These are phyloP conservation scores for Craterostigma plantagineum DNA, from an alignment of 257 asterid species.

Conservation along the genomic window DNA sequence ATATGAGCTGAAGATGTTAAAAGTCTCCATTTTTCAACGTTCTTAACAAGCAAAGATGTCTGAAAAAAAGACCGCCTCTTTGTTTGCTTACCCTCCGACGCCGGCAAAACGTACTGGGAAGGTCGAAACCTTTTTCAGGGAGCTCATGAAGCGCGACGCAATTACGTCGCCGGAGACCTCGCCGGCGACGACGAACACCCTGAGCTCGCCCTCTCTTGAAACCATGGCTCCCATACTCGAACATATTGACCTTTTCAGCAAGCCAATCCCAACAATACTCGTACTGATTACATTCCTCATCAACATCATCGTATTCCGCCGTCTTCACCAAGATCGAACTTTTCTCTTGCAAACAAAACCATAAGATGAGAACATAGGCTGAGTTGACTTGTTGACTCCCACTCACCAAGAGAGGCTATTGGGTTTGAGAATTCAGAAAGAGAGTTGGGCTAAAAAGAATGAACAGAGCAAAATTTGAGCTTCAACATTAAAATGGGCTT, in stretches of 20 bases:
- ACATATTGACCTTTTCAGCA: constrained; percentile 19
- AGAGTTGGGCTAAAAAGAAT: too few species aligned
- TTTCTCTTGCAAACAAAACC: too few species aligned
- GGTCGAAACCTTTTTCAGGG: constrained; percentile 50
- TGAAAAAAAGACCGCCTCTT: not conserved
- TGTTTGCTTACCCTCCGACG: constrained; percentile 62
- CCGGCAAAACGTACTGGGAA: constrained; percentile 65
- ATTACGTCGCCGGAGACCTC: constrained; percentile 93
- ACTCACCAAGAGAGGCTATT: too few species aligned
- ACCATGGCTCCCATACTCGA: constrained; percentile 32
- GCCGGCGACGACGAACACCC: constrained; percentile 89
- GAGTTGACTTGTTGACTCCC: too few species aligned
- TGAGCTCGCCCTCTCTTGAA: constrained; percentile 64
- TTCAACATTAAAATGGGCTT: too few species aligned
- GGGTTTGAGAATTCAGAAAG: too few species aligned
- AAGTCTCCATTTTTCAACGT: not conserved
- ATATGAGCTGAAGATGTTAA: not conserved
- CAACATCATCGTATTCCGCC: too few species aligned
- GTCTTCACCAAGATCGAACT: too few species aligned
- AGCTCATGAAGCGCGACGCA: constrained; percentile 67
- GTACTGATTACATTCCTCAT: too few species aligned
- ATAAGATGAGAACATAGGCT: too few species aligned
- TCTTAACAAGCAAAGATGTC: not conserved
- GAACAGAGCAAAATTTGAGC: too few species aligned
- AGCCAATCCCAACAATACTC: not conserved